phyloP scores from a whole-genome alignment of 139 green algal species.

The Tetradesmus lagerheimii region DNA sequence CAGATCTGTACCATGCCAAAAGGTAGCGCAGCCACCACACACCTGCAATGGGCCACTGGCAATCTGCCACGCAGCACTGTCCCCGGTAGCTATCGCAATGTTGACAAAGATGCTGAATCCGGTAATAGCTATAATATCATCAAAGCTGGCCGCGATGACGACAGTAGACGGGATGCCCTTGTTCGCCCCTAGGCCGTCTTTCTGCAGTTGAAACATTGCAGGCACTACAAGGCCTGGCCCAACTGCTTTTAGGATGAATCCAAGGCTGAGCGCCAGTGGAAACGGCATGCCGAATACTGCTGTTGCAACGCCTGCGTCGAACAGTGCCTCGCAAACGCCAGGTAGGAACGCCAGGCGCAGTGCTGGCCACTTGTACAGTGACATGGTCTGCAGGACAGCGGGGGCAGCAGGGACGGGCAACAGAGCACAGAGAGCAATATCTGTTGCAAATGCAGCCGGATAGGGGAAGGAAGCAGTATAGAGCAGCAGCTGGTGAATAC shows the following conservation, averaged over 20 bases:
- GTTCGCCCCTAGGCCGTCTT: conserved; percentile 70
- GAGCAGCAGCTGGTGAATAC: too few species aligned
- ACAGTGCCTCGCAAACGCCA: conserved; percentile 79
- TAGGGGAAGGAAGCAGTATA: too few species aligned
- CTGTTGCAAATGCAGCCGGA: too few species aligned
- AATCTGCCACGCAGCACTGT: conserved; percentile 50
- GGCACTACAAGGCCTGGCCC: conserved; percentile 87
- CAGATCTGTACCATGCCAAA: too few species aligned
- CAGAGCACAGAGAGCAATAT: too few species aligned
- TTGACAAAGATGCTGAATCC: conserved; percentile 86
- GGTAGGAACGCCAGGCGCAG: conserved; percentile 58
- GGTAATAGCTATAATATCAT: conserved; percentile 91
- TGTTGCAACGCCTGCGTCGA: conserved; percentile 68
- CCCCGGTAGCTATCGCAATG: conserved; percentile 62
- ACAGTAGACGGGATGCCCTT: conserved; percentile 88
- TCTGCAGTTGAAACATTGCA: conserved; percentile 91
- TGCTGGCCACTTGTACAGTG: conserved; percentile 52
- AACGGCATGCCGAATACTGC: conserved; percentile 71
- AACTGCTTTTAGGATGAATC: conserved; percentile 93
- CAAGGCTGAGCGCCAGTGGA: conserved; percentile 73
- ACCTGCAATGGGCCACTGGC: conserved; percentile 45
- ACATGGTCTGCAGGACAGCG: conserved; percentile 52
- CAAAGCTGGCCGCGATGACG: conserved; percentile 87
- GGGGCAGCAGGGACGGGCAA: too few species aligned
- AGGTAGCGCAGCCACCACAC: neutral